Percentiles rank a stretch among this genome's conserved stretches.
These are phyloP conservation scores for Cercospora zeina DNA, from an alignment of 2,329 filamentous ascomycete genomes.

Conservation along the genomic window DNA sequence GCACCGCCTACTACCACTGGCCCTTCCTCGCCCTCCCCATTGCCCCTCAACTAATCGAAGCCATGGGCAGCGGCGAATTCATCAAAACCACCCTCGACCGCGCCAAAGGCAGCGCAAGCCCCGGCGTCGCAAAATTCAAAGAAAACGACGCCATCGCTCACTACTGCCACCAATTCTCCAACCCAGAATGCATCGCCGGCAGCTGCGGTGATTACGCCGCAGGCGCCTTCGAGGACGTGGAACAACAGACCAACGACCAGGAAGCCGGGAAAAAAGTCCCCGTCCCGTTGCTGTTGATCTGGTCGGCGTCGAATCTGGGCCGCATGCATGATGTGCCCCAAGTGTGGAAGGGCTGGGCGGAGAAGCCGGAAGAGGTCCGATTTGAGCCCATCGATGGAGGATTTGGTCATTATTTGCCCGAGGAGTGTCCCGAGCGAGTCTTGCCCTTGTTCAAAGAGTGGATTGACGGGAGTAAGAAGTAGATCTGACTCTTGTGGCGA, in stretches of 20 bases:
- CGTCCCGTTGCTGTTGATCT: slow-evolving; percentile 48
- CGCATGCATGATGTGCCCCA: slow-evolving; percentile 45
- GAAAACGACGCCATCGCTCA: slow-evolving; percentile 47
- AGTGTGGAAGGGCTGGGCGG: slow-evolving; percentile 52
- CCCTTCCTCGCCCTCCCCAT: slow-evolving; percentile 52
- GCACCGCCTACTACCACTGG: slow-evolving; percentile 53
- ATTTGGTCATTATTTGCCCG: slow-evolving; percentile 51
- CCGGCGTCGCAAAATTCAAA: slow-evolving; percentile 37
- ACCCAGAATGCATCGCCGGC: slow-evolving; percentile 46
- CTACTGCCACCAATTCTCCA: slow-evolving; percentile 48
- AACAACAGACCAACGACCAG: slow-evolving; percentile 50
- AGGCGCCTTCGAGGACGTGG: slow-evolving; percentile 47
- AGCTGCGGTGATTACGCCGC: slow-evolving; percentile 53
- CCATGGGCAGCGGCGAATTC: slow-evolving; percentile 47
- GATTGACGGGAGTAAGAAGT: slow-evolving; percentile 27
- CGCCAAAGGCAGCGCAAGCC: slow-evolving; percentile 33
- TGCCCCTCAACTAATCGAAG: slow-evolving; percentile 48
- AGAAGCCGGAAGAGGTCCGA: slow-evolving; percentile 38
- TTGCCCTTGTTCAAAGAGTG: slow-evolving; percentile 35
- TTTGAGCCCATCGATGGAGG: slow-evolving; percentile 41
- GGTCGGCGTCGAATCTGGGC: slow-evolving; percentile 48
- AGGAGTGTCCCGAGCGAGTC: slow-evolving; percentile 47
- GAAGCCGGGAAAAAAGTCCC: slow-evolving; percentile 47
- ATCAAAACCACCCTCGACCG: slow-evolving; percentile 40
- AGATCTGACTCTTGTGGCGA: neutral